phyloP scores from a whole-genome alignment of 208 protist species.

The Wallacemonas sp. region DNA sequence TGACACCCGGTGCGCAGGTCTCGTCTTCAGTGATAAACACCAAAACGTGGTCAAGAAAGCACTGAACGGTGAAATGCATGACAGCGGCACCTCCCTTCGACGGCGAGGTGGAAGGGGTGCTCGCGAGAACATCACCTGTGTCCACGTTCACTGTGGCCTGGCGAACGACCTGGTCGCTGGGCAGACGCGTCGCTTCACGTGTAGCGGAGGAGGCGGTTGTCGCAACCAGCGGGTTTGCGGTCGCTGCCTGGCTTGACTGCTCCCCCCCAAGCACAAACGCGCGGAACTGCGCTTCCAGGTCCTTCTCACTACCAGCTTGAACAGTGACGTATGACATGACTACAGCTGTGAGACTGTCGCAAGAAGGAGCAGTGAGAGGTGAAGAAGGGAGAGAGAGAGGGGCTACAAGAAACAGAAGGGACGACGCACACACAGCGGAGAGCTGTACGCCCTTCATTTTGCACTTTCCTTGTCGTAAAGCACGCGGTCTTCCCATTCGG shows the following conservation, averaged over 20 bases:
- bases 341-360: background rate
- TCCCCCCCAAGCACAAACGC: background rate
- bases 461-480: no score
- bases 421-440: no score
- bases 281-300: slow-evolving; percentile 7
- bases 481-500: no score
- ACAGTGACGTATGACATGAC: slow-evolving; percentile 1
- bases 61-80: slow-evolving; percentile 63
- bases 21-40: slow-evolving; percentile 71
- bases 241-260: background rate
- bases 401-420: background rate
- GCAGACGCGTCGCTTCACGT: slow-evolving; percentile 3
- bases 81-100: background rate
- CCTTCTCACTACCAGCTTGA: background rate
- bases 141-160: background rate
- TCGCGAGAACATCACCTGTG: background rate
- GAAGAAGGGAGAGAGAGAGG: slow-evolving; percentile 5
- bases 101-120: background rate
- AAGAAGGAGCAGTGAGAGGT: slow-evolving; percentile 2
- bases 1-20: slow-evolving; percentile 59
- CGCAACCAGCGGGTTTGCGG: background rate
- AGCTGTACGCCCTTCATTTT: no score
- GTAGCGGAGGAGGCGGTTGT: background rate
- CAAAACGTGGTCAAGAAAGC: slow-evolving; percentile 64
- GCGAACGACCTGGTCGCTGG: background rate